Evolutionary conservation across 2,329 filamentous ascomycete species (phyloP), one percentile per base, ranked within the genome.

Genomic region (Fusarium stilboides): DNA sequence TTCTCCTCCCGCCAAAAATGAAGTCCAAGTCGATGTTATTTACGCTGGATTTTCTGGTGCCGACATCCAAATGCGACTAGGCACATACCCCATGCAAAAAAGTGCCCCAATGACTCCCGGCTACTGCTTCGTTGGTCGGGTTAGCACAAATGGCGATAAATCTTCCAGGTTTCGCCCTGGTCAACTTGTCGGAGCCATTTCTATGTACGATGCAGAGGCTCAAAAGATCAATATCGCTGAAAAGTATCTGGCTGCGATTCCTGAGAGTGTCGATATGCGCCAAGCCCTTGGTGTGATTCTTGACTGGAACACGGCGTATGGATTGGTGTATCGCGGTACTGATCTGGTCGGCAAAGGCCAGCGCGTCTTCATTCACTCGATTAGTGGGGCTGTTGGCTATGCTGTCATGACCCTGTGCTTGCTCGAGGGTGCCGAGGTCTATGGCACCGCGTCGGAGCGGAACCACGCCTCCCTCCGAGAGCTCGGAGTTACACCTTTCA

Each of bases 11-110:
- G 72, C 77, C 14, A 75, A 79, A 10, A 73, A 79, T 28, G 77
- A 87, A 57, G 84, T 86, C 26, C 84, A 84, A 51, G 77, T 85
- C 59, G 79, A 81, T 50, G 80, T 85, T 60, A 71, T 84, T 56
- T 85, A 85, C 74, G 73, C 83, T 4, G 81, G 82, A 50, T 85
- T 86, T 75, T 78, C 79, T 2, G 84, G 84, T 36, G 74, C 78
- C 61, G 84, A 86, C 69, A 79, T 85, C 72, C 80, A 81, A 65
- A 86, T 86, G 84, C 81, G 84, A 22, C 74, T 79, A 20, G 84
- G 84, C 57, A 68, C 65, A n/a, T 86, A 86, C 64, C 83, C 83
- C 2, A 66, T 82, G 57, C 83, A 85, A 66, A 80, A 71, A 53
- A 74, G 77, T 13, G 80, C 84, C 1, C 84, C 84, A 3, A 71